Percentiles rank a stretch among this genome's conserved stretches.
These are phyloP conservation scores for Solanum pinnatisectum DNA, from an alignment of 257 asterid species.

Conservation along the genomic window DNA sequence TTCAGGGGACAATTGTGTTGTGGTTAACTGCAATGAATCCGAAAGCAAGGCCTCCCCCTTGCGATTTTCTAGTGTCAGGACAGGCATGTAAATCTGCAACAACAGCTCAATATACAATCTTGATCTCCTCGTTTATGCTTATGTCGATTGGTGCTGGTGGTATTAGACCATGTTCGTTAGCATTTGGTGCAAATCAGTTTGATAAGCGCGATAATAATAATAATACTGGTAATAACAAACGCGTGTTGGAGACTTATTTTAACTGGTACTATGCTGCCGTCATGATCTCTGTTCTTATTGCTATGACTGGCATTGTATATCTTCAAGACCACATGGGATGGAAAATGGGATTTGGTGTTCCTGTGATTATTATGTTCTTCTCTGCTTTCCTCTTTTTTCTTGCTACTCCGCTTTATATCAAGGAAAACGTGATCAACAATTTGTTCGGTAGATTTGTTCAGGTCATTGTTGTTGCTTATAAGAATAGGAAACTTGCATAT, in stretches of 20 bases:
- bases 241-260: constrained; percentile 41
- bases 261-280: constrained; percentile 60
- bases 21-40: constrained; percentile 62
- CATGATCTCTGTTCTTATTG: constrained; percentile 33
- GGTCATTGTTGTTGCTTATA: constrained; percentile 39
- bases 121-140: constrained; percentile 38
- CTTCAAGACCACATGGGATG: constrained; percentile 60
- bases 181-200: constrained; percentile 73
- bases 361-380: constrained; percentile 43
- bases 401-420: constrained; percentile 42
- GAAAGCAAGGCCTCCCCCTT: constrained; percentile 34
- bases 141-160: constrained; percentile 73
- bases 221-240: constrained; percentile 22
- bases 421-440: constrained; percentile 20
- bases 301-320: constrained; percentile 46
- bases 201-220: constrained; percentile 18
- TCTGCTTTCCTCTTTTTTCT: constrained; percentile 36
- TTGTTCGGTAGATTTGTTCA: constrained; percentile 31
- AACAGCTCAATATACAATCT: constrained; percentile 21
- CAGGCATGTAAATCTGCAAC: constrained; percentile 29
- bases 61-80: constrained; percentile 1
- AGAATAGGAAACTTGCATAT: constrained; percentile 23
- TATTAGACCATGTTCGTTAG: constrained; percentile 47
- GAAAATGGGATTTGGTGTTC: constrained; percentile 58
- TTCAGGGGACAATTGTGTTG: constrained; percentile 44